A percentile compares a stretch with the other conserved stretches of the same genome.
These are phyloP conservation scores for Orbilia blumenaviensis DNA, from an alignment of 2,329 filamentous ascomycete species.

Conservation along the genomic window DNA sequence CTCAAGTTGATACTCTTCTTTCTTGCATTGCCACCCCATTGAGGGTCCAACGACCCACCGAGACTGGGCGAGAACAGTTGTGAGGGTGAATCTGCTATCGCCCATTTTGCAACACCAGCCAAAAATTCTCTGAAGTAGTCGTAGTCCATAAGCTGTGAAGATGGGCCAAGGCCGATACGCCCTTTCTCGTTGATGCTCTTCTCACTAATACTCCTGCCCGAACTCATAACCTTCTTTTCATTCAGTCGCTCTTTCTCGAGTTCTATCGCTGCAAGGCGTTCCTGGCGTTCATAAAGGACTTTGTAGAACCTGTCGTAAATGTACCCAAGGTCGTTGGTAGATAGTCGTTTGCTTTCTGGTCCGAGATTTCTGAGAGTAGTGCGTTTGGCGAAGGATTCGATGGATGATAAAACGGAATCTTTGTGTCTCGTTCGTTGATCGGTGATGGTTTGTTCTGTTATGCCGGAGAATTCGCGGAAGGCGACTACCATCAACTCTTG, in stretches of 20 bases:
- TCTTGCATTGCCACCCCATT: constrained; percentile 29
- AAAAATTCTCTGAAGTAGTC: constrained; percentile 95
- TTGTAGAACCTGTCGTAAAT: constrained; percentile 95
- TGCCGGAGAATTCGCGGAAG: constrained; percentile 96
- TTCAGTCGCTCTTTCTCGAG: constrained; percentile 70
- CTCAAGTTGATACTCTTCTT: constrained; percentile 52
- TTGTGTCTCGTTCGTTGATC: constrained; percentile 93
- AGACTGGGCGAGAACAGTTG: constrained; percentile 55
- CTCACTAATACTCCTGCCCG: constrained; percentile 51
- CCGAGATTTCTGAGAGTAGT: constrained; percentile 96
- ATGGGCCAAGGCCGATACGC: constrained; percentile 85
- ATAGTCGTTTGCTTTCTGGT: constrained; percentile 91
- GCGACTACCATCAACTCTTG: constrained; percentile 99
- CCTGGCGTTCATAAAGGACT: constrained; percentile 88
- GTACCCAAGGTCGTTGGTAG: constrained; percentile 82
- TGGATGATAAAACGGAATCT: constrained; percentile 90
- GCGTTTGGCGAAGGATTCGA: constrained; percentile 95
- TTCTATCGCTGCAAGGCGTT: constrained; percentile 78
- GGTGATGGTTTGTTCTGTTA: constrained; percentile 90
- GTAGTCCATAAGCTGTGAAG: constrained; percentile 95
- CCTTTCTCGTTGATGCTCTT: constrained; percentile 73
- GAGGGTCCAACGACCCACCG: constrained; percentile 63
- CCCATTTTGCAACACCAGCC: constrained; percentile 89
- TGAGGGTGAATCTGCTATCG: constrained; percentile 82
- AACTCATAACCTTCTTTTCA: constrained; percentile 43